A percentile compares a stretch with the other conserved stretches of the same genome.
Conservation (phyloP, 441 rosid genomes). For the Syzygium malaccense region DNA sequence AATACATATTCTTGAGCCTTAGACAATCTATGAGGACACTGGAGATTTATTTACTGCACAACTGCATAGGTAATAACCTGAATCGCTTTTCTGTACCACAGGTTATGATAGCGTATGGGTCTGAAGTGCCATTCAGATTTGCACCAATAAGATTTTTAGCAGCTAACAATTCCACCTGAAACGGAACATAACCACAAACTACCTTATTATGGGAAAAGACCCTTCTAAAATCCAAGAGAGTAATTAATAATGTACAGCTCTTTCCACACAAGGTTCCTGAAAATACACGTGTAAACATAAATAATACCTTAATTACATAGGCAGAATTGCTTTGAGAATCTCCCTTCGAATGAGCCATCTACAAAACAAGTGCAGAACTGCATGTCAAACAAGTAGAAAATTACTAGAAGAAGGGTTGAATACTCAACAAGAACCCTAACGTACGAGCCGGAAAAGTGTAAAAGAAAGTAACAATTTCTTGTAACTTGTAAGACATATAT, state of each 20-base stretch:
- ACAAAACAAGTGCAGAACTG: constrained; percentile 83
- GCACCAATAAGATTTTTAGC: constrained; percentile 99
- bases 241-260: neutral
- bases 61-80: constrained; percentile 45
- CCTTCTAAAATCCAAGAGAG: neutral
- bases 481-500: neutral
- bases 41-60: neutral
- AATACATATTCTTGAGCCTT: neutral
- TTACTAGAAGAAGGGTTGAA: constrained; percentile 34
- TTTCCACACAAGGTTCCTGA: neutral
- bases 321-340: constrained; percentile 62
- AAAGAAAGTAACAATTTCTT: neutral
- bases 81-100: constrained; percentile 94
- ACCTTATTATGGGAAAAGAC: constrained; percentile 1
- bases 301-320: constrained; percentile 66
- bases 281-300: neutral
- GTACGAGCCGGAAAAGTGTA: neutral
- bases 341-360: constrained; percentile 68
- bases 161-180: constrained; percentile 88
- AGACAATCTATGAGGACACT: neutral
- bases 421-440: constrained; percentile 7
- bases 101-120: constrained; percentile 95
- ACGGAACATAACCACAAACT: constrained; percentile 1
- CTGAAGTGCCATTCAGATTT: constrained; percentile 95
- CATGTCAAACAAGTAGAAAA: constrained; percentile 74